Base-by-base conservation (phyloP, 345 rosid genomes). In the Citrus hindsii region DNA sequence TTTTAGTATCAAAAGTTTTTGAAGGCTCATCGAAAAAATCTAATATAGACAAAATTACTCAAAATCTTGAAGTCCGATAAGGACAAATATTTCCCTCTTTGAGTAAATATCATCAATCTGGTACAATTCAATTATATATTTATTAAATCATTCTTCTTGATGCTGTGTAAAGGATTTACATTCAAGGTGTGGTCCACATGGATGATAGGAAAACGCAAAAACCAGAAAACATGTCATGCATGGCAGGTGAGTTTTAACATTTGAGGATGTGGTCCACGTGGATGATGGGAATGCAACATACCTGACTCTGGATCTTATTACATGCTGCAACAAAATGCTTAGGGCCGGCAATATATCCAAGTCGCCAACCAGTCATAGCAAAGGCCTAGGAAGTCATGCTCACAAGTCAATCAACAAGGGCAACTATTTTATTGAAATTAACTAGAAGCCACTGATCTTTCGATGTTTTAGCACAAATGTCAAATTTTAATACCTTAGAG, bases 311-410 rank as follows among this genome's bases (percentile, higher is more conserved):
- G 78, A 97, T 83, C 84, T 97, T 97, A 80, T 90, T 92, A 76
- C 98, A 94, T 67, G 99, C 99, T 53, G 95, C 84, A n/a, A 94
- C 86, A 80, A 97, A 94, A 80, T 89, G 97, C 75, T 88, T 94
- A 62, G 98, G 98, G 62, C 98, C 99, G 38, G 99, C 98, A 35
- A 97, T 70, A 75, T 94, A 94, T 73, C 98, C 97, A 77, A 97
- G 98, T 61, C 99, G 89, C 99, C 99, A 97, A 32, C 99, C 98
- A 84, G 99, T 97, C 98, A 97, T 97, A 59, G 99, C 99, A 79
- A 92, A 97, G 75, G 99, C 94, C 99, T 94, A 81, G n/a, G 87
- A 84, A 59, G 21, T 78, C 38, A 71, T 61, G 59, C 9, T 42
- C 37, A 76, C 5, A 56, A 42, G 64, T 83, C 53, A 80, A 83